Evolutionary conservation across 441 rosid genomes (phyloP), one percentile per base, ranked within the genome.

Genomic region (Biscutella auriculata): DNA sequence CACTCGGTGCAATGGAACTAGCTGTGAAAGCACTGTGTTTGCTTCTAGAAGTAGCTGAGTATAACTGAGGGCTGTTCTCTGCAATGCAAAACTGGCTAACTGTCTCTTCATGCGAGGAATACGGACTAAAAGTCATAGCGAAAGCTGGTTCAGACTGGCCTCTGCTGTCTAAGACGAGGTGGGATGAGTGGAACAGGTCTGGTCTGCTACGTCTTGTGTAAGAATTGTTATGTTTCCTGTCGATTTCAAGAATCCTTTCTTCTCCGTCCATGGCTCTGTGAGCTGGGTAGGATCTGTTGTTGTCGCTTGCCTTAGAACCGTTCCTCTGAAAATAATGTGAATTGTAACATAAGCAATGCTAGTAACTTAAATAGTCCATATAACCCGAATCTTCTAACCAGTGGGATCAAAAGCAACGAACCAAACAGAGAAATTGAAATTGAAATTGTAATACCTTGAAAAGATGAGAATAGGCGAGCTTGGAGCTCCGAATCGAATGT

Each of bases 221-320:
- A 12, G 63, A 69, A 7, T 8, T 59, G 42, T 53, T 77, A 17
- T 73, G 77, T 57, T 85, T 87, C 43, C 77, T 62, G 67, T 89
- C 93, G 5, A 85, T 72, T 73, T 80, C 86, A 9, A 89, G 87
- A 50, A 83, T 82, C 69, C 83, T 85, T 50, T 88, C 95, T 55
- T 76, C 88, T 44, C 80, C 82, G 7, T 51, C 49, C 19, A 42
- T 78, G 1, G 71, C 42, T 54, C 80, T 69, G 48, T 74, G 65
- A 16, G 66, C 56, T 4, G 51, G 21, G 23, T 57, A 79, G 8
- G 49, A 54, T 58, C 43, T 69, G 9, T 51, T 70, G 62, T 50
- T 72, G 68, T 75, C 65, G 11, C 61, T 78, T 10, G 82, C 70
- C 73, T 73, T 89, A 27, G 83, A 85, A 34, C 85, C 77, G 67